Evolutionary conservation across 2,329 filamentous ascomycete genomes (phyloP), one percentile per base, ranked within the genome.

Genomic region (Plectosphaerella sp.): DNA sequence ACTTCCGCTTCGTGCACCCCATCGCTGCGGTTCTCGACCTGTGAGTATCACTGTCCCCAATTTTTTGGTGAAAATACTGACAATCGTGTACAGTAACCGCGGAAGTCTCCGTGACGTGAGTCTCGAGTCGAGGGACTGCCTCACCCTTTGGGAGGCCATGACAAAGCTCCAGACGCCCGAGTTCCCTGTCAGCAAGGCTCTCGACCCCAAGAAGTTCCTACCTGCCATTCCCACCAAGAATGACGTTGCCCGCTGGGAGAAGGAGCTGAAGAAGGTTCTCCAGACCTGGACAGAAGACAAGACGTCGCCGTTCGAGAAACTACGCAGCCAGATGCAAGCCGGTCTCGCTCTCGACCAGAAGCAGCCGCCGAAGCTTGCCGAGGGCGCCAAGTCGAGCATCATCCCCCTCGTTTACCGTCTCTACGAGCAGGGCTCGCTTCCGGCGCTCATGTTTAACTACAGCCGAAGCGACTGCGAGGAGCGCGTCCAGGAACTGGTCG

Each of bases 401-500:
- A 70, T 88, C 16, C 76, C 82, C 1, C 67, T 89, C 28, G 70
- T 87, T 0, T 75, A 71, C 15, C 77, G 83, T 33, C 72, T 91
- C 1, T 79, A 89, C 47, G 71, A 74, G 15, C 79, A 83, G 52
- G 78, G 82, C 51, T 86, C 85, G 0, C 73, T 93, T 1, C 89
- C 88, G 0, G 88, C 86, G 0, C 83, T 93, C 12, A 66, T 91
- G 1, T 93, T 93, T 73, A 89, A 89, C 62, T 93, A 89, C 59
- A 86, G 91, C 57, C 82, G 87, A 47, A 65, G 67, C 2, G 67
- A 72, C 28, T 92, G 89, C 59, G 87, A 91, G 64, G 64, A 66
- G 10, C 78, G 87, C 25, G 77, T 80, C 24, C 58, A 65, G 22
- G 60, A 67, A 1, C 59, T 91, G 0, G 63, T 86, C 2, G 58